Evolutionary conservation across 352 stramenopile species (phyloP).

Genomic region (Pythium plurisporium): DNA sequence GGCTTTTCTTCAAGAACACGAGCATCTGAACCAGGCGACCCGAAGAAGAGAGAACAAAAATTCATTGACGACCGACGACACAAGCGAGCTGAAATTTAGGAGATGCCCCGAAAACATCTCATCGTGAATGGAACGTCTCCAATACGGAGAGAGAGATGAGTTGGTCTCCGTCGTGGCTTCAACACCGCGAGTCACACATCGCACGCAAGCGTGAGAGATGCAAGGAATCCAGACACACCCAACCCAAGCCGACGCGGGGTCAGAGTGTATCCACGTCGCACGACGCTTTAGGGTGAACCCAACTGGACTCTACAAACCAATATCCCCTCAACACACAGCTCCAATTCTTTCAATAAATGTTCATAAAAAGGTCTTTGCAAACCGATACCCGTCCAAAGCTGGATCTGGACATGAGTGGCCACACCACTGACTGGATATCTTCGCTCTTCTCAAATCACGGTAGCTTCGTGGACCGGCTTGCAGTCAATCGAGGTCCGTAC

Average conservation of each 20-base stretch:
- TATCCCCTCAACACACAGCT: too few species aligned
- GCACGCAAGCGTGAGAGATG: conserved; percentile 7
- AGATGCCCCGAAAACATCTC: too few species aligned
- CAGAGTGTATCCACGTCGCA: conserved; percentile 1
- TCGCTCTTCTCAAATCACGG: neutral
- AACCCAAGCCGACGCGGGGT: too few species aligned
- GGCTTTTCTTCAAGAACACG: too few species aligned
- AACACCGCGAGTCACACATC: conserved; percentile 3
- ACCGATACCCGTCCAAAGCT: neutral
- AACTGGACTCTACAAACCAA: neutral
- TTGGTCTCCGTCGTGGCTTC: too few species aligned
- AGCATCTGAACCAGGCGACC: too few species aligned
- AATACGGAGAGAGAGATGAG: too few species aligned
- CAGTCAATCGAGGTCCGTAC: neutral
- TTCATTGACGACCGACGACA: neutral
- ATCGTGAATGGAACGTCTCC: too few species aligned
- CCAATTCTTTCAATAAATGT: neutral
- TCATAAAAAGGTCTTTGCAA: neutral
- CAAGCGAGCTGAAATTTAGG: too few species aligned
- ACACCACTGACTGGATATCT: neutral
- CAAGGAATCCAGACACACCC: conserved; percentile 1
- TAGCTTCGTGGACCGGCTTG: neutral
- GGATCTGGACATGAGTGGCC: neutral
- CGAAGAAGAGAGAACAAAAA: too few species aligned
- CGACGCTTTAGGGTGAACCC: neutral